Base-by-base conservation (phyloP, 805 yeast species). In the Barnettozyma californica region DNA sequence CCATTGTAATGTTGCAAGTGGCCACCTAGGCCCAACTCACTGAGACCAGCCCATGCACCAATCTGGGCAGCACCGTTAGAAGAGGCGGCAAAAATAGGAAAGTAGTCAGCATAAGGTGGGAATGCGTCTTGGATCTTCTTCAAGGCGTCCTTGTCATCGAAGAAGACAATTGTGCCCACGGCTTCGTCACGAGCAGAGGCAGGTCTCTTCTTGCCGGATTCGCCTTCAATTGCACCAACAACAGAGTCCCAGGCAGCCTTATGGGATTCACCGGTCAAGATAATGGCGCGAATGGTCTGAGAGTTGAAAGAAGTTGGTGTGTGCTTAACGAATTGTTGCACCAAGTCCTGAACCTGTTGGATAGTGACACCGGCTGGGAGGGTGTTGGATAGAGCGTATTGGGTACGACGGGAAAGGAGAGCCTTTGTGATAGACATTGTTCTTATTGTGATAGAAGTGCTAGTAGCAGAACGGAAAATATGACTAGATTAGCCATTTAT, bases 1-100 rank as follows among this genome's bases (percentile, higher is more conserved):
- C 69, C 74, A 61, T 73, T 74, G 70, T 71, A 77, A 63, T 77
- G 81, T 64, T 77, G 82, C 54, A 77, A 66, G 55, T 74, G 76
- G 52, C 70, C 77, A 53, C 80, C 81, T 40, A 76, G 59, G 43
- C 75, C 76, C 48, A 71, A 59, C 29, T 65, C 67, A 44, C 69
- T 66, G 25, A 77, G 63, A 25, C 75, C 75, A 38, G 76, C 63
- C 82, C 82, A 77, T 18, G 74, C 60, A 53, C 65, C 60, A 52
- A 77, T 74, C 65, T 75, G 78, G 46, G 78, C 78, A 46, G 76
- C 73, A 64, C 77, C 77, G 49, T 68, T 65, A 41, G 77, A 61
- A 53, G 76, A 74, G 45, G 73, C 66, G 31, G 78, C 78, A 58
- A 75, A 76, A 46, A 63, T 62, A 53, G 76, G 78, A 73, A 77